Conservation (phyloP, 495 filamentous ascomycete genomes). For the Lepraria neglecta region DNA sequence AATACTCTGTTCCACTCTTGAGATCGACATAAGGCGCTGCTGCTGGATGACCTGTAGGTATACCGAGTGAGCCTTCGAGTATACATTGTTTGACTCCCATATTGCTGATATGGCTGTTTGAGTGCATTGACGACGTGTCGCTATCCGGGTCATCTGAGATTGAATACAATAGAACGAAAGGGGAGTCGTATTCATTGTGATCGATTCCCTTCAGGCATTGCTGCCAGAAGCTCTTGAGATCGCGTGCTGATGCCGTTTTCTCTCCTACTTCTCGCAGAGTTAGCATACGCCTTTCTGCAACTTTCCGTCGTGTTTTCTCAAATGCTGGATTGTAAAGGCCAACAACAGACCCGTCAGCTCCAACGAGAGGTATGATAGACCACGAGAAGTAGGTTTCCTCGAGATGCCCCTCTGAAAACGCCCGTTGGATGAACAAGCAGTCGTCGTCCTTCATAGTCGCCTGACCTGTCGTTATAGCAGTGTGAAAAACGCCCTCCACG, state of each 20-base stretch:
- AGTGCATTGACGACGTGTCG: constrained; percentile 56
- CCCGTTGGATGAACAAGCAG: constrained; percentile 54
- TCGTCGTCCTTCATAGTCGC: constrained; percentile 73
- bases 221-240: constrained; percentile 57
- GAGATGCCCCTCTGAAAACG: constrained; percentile 40
- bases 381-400: constrained; percentile 68
- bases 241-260: constrained; percentile 57
- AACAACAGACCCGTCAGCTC: constrained; percentile 52
- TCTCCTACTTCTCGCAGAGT: constrained; percentile 65
- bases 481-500: constrained; percentile 52
- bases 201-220: constrained; percentile 51
- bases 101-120: constrained; percentile 52
- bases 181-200: constrained; percentile 56
- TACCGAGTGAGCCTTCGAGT: constrained; percentile 40
- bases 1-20: constrained; percentile 53
- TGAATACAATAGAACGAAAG: constrained; percentile 60
- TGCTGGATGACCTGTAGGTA: constrained; percentile 51
- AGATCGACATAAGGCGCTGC: constrained; percentile 52
- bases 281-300: constrained; percentile 60
- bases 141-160: constrained; percentile 53
- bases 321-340: constrained; percentile 66
- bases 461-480: constrained; percentile 52
- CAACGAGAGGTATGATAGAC: constrained; percentile 62
- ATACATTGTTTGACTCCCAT: constrained; percentile 35
- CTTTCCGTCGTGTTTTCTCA: constrained; percentile 59